phyloP scores from a whole-genome alignment of 345 rosid genomes.

The Clarkia xantiana region DNA sequence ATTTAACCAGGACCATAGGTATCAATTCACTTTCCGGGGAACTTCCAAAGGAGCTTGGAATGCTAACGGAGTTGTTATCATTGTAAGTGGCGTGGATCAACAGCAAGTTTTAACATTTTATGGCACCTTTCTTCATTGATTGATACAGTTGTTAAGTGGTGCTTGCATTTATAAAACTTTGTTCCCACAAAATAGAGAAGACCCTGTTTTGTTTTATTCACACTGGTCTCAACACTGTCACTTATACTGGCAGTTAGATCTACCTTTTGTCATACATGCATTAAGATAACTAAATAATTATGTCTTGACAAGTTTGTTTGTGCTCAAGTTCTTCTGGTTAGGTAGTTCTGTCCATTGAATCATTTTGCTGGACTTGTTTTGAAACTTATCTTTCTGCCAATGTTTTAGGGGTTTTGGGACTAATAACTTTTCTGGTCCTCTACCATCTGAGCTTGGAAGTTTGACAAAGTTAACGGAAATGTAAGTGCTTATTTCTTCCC shows the following conservation, averaged over 20 bases:
- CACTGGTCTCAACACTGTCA: no score
- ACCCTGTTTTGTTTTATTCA: no score
- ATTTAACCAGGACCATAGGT: slow-evolving; percentile 39
- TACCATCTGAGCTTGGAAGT: slow-evolving; percentile 51
- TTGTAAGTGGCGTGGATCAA: slow-evolving; percentile 17
- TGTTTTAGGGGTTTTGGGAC: slow-evolving; percentile 25
- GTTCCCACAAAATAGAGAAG: no score
- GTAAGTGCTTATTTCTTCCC: slow-evolving; percentile 28
- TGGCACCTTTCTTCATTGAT: no score
- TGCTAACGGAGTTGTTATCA: slow-evolving; percentile 9
- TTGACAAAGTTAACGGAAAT: slow-evolving; percentile 29
- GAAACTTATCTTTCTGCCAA: not conserved
- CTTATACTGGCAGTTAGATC: no score
- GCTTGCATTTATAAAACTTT: no score
- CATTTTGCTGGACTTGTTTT: not conserved
- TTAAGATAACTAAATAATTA: no score
- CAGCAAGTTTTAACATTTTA: not conserved
- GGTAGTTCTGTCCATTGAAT: not conserved
- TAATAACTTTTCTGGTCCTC: slow-evolving; percentile 57
- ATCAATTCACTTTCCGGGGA: slow-evolving; percentile 22
- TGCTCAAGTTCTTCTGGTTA: not conserved
- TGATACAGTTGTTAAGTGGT: no score
- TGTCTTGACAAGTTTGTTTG: no score
- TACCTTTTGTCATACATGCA: no score
- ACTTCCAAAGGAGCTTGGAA: slow-evolving; percentile 25